phyloP scores from a whole-genome alignment of 352 stramenopile species.

The Globisporangium spinosum region DNA sequence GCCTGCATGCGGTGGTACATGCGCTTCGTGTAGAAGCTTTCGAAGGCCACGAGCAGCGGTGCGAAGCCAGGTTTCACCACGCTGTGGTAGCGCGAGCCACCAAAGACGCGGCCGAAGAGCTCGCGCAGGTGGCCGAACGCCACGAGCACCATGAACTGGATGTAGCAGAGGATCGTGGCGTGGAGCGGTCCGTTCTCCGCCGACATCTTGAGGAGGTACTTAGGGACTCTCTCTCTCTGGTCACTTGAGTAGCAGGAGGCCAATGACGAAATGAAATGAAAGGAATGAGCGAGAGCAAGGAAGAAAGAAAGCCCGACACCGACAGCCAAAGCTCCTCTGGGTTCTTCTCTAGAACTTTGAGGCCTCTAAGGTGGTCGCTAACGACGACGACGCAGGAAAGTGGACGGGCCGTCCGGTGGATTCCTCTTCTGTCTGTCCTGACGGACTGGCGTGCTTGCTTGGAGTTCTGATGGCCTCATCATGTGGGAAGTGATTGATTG shows the following conservation, averaged over 20 bases:
- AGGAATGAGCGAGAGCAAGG: no score
- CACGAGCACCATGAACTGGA: slow-evolving; percentile 36
- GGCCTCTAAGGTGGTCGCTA: no score
- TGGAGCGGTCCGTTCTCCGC: slow-evolving; percentile 23
- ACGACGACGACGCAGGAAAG: background rate
- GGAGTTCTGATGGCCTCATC: no score
- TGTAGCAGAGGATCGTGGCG: slow-evolving; percentile 36
- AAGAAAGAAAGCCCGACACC: background rate
- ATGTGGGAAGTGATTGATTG: no score
- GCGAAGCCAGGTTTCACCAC: slow-evolving; percentile 45
- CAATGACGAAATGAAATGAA: background rate
- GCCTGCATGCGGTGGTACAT: slow-evolving; percentile 91
- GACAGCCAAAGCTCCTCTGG: background rate
- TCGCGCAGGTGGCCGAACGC: slow-evolving; percentile 39
- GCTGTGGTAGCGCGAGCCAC: slow-evolving; percentile 31
- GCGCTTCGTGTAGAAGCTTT: slow-evolving; percentile 93
- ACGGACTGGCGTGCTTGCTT: background rate
- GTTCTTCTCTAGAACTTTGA: no score
- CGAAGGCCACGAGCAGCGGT: slow-evolving; percentile 87
- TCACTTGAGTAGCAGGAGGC: background rate
- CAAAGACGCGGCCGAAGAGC: slow-evolving; percentile 24
- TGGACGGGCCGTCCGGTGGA: background rate
- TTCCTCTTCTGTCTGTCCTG: background rate
- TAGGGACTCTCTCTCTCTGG: background rate
- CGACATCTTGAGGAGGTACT: slow-evolving; percentile 10